Evolutionary conservation across 2,329 filamentous ascomycete genomes (phyloP).

Genomic region (Diplodia mutila): DNA sequence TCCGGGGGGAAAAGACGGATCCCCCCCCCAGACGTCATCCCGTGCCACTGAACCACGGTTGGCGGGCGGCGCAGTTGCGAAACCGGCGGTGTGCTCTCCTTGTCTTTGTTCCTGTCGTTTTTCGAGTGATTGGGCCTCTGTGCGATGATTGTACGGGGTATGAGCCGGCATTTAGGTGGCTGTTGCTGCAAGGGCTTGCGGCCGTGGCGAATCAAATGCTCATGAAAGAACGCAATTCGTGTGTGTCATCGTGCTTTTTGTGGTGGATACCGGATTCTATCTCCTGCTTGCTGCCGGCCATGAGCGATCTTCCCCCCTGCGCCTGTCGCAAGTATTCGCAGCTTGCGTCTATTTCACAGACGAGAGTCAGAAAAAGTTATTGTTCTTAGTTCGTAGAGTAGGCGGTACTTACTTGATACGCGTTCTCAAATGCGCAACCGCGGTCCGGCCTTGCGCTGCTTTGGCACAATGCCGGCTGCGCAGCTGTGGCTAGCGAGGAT

Average conservation of each 20-base stretch:
- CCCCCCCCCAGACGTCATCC: no score
- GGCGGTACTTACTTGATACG: not conserved
- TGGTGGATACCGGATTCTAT: not conserved
- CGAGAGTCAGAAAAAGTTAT: no score
- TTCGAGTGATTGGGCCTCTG: no score
- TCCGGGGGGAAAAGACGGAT: slow-evolving; percentile 2
- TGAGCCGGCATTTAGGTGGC: not conserved
- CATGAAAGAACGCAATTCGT: not conserved
- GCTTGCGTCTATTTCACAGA: not conserved
- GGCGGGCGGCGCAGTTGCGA: no score
- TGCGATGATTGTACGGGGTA: not conserved
- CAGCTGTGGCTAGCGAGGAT: not conserved
- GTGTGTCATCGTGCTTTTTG: no score
- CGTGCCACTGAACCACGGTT: no score
- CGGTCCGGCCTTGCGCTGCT: not conserved
- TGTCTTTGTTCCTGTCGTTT: no score
- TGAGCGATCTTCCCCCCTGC: not conserved
- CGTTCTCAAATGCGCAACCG: not conserved
- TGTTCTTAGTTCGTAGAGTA: no score
- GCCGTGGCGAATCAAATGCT: not conserved
- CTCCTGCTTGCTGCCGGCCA: not conserved
- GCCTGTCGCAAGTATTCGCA: not conserved
- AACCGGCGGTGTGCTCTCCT: no score
- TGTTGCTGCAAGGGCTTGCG: no score
- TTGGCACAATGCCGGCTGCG: not conserved